Evolutionary conservation across 331 rosid genomes (phyloP).

Genomic region (Pyrus hybrid): DNA sequence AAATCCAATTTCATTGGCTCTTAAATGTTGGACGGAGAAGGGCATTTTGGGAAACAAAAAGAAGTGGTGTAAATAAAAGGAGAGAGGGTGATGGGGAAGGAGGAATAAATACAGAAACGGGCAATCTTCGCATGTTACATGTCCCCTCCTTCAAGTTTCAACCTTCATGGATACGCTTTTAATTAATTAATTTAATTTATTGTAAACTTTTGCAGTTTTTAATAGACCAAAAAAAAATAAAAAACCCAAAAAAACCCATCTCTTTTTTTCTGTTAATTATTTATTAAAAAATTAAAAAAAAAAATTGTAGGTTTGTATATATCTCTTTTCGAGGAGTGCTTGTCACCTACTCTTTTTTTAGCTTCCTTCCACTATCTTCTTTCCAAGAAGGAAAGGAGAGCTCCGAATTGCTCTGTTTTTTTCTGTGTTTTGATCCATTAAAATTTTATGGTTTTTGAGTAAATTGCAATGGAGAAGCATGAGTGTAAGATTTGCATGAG

Average conservation of each 20-base stretch:
- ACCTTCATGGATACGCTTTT: conserved; percentile 39
- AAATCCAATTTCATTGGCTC: neutral
- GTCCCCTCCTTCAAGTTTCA: conserved; percentile 22
- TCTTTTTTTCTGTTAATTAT: neutral
- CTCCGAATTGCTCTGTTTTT: neutral
- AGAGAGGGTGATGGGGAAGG: neutral
- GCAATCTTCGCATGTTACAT: conserved; percentile 53
- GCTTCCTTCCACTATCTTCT: conserved; percentile 25
- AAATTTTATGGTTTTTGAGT: neutral
- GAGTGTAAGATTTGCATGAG: conserved; percentile 73
- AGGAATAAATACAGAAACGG: conserved; percentile 64
- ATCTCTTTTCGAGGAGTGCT: conserved; percentile 56
- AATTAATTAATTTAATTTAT: conserved; percentile 14
- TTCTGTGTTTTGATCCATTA: neutral
- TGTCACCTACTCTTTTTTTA: conserved; percentile 61
- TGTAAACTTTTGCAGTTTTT: conserved; percentile 19
- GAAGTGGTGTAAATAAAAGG: conserved; percentile 1
- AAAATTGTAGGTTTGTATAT: conserved; percentile 27
- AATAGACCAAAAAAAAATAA: conserved; percentile 1
- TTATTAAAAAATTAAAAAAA: neutral
- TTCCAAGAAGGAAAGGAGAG: conserved; percentile 7
- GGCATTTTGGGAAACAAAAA: conserved; percentile 20
- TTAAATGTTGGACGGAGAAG: neutral
- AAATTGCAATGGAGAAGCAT: conserved; percentile 55
- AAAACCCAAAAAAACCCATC: neutral